Conservation (phyloP, 148 eudicot genomes). For the Persicaria maculosa region DNA sequence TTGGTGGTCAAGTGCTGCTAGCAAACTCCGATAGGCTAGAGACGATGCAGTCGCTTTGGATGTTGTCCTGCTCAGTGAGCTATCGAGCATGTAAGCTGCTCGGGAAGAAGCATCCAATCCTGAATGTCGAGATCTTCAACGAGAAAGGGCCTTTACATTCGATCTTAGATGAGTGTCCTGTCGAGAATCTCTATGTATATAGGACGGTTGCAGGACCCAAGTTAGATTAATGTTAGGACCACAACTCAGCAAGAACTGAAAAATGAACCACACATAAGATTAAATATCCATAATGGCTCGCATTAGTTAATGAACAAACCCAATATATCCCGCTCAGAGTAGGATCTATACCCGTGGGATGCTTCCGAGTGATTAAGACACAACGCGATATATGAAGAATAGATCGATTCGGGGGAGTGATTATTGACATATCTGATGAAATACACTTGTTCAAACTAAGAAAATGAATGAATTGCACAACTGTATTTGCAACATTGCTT, state of each 20-base stretch:
- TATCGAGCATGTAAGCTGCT: constrained; percentile 73
- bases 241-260: neutral
- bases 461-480: too few relatives aligned
- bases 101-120: constrained; percentile 69
- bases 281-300: too few relatives aligned
- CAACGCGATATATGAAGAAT: too few relatives aligned
- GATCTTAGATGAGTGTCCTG: constrained; percentile 39
- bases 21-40: constrained; percentile 73
- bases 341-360: too few relatives aligned
- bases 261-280: too few relatives aligned
- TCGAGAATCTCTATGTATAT: constrained; percentile 81
- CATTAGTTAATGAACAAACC: too few relatives aligned
- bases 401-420: too few relatives aligned
- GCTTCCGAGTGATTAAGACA: too few relatives aligned
- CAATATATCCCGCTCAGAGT: too few relatives aligned
- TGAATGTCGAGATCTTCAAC: constrained; percentile 85
- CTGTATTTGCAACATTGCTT: too few relatives aligned
- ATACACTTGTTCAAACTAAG: too few relatives aligned
- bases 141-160: constrained; percentile 46
- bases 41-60: constrained; percentile 99
- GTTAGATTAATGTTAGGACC: constrained; percentile 37
- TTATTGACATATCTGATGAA: too few relatives aligned
- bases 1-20: constrained; percentile 74
- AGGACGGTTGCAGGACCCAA: constrained; percentile 75
- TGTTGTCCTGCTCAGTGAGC: constrained; percentile 83